phyloP scores from a whole-genome alignment of 805 yeast genomes.

The Debaryomyces castellii region DNA sequence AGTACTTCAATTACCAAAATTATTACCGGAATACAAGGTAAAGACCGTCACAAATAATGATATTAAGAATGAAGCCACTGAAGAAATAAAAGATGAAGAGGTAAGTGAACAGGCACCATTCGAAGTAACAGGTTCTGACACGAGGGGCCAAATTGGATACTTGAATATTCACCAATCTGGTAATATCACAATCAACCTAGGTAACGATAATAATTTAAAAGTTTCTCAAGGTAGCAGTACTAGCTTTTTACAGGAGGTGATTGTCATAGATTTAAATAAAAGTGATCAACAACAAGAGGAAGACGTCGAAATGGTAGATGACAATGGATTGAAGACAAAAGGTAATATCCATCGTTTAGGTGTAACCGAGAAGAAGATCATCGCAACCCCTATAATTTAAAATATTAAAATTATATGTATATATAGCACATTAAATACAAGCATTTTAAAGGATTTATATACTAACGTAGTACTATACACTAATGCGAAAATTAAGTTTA shows the following conservation, averaged over 20 bases:
- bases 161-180: conserved; percentile 84
- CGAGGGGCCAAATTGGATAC: conserved; percentile 65
- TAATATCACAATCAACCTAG: conserved; percentile 69
- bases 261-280: conserved; percentile 46
- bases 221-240: conserved; percentile 70
- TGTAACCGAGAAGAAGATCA: conserved; percentile 26
- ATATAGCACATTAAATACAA: conserved; percentile 3
- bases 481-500: neutral
- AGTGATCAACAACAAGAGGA: conserved; percentile 30
- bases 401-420: neutral
- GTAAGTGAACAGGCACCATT: conserved; percentile 12
- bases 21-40: conserved; percentile 38
- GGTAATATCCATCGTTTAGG: conserved; percentile 32
- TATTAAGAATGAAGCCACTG: neutral
- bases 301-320: conserved; percentile 16
- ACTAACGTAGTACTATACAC: neutral
- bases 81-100: conserved; percentile 4
- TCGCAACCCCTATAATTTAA: conserved; percentile 27
- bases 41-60: conserved; percentile 1
- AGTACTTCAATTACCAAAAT: conserved; percentile 50
- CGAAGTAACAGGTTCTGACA: too few species aligned
- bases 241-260: conserved; percentile 71
- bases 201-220: conserved; percentile 61
- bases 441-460: neutral
- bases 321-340: conserved; percentile 16